Conservation (phyloP, 2,329 filamentous ascomycete genomes). For the Coniochaeta prunicola region DNA sequence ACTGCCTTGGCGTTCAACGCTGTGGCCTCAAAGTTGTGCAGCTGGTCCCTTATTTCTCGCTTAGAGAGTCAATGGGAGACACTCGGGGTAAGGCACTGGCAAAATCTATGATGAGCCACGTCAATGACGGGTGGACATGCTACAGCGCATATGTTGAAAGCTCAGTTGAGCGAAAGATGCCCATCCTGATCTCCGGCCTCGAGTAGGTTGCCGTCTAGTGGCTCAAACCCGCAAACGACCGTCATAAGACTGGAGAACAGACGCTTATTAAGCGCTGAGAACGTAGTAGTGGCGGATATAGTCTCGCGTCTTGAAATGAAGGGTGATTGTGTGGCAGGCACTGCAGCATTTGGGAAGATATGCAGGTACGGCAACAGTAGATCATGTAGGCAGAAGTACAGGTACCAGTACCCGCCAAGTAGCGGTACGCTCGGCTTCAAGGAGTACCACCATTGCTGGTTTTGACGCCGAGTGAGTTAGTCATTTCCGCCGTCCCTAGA, state of each 20-base stretch:
- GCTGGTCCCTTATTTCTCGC: too few species aligned
- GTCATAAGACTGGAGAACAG: neutral
- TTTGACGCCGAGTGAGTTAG: neutral
- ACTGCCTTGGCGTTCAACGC: neutral
- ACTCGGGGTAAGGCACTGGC: too few species aligned
- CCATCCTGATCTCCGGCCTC: neutral
- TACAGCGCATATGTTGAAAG: neutral
- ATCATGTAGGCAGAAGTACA: neutral
- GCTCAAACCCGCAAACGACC: neutral
- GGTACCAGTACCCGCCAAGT: neutral
- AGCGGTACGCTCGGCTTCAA: neutral
- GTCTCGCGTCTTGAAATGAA: neutral
- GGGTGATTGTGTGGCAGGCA: neutral
- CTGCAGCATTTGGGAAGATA: neutral
- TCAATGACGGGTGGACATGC: neutral
- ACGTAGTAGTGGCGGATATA: neutral
- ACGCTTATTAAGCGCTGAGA: neutral
- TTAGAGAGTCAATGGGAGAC: too few species aligned
- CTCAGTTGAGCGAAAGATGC: neutral
- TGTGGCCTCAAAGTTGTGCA: too few species aligned
- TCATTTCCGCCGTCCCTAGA: neutral
- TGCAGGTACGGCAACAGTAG: neutral
- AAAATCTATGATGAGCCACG: neutral
- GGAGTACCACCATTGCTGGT: neutral
- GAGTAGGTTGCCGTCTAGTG: neutral